A percentile compares a stretch with the other conserved stretches of the same genome.
These are phyloP conservation scores for Arabidopsis hybrid DNA, from an alignment of 441 rosid genomes.

Conservation along the genomic window DNA sequence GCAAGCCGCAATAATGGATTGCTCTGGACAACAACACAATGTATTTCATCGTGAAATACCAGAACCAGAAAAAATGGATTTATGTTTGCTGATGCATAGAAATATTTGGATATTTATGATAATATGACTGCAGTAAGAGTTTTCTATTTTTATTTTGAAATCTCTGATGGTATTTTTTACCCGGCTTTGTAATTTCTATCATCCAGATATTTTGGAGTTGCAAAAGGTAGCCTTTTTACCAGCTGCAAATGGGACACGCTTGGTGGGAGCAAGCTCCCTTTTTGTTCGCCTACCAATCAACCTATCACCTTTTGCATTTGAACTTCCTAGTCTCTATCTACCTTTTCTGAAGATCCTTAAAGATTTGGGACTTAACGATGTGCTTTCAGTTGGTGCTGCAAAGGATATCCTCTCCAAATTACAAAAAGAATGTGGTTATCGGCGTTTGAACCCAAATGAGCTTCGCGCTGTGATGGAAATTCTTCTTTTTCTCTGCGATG, in stretches of 20 bases:
- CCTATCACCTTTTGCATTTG: slow-evolving; percentile 96
- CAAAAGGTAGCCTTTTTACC: slow-evolving; percentile 89
- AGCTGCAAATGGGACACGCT: slow-evolving; percentile 97
- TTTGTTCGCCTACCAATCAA: slow-evolving; percentile 83
- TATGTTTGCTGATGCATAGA: slow-evolving; percentile 5
- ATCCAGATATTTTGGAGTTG: slow-evolving; percentile 77
- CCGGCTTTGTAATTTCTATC: slow-evolving; percentile 17
- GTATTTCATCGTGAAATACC: slow-evolving; percentile 9
- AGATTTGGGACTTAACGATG: slow-evolving; percentile 91
- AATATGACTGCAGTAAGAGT: slow-evolving; percentile 22
- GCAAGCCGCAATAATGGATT: slow-evolving; percentile 25
- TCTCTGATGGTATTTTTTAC: slow-evolving; percentile 4
- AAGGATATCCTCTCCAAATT: slow-evolving; percentile 76
- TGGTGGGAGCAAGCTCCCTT: slow-evolving; percentile 81
- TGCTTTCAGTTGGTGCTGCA: slow-evolving; percentile 78
- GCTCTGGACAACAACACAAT: slow-evolving; percentile 14
- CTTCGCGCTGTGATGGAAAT: slow-evolving; percentile 97
- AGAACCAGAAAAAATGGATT: slow-evolving; percentile 8
- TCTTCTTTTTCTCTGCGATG: slow-evolving; percentile 76
- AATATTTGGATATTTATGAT: slow-evolving; percentile 1
- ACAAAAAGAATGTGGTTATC: slow-evolving; percentile 88
- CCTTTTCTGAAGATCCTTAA: slow-evolving; percentile 86
- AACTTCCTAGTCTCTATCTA: slow-evolving; percentile 86
- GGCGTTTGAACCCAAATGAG: slow-evolving; percentile 94
- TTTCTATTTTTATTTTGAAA: slow-evolving; percentile 14